Evolutionary conservation across 768 basidiomycete genomes (phyloP).

Genomic region (Suillus hirtellus): DNA sequence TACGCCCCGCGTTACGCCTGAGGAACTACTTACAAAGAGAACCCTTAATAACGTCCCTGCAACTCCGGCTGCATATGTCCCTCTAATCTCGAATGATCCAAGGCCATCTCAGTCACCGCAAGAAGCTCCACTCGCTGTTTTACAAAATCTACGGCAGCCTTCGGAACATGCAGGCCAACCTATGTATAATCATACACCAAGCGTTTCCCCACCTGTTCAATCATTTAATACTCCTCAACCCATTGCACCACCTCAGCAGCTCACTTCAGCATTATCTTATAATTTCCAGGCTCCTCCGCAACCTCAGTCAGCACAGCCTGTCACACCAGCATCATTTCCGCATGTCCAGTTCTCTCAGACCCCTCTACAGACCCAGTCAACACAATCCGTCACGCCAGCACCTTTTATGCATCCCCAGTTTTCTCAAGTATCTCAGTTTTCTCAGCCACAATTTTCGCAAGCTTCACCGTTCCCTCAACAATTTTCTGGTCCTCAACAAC

Average conservation of each 20-base stretch:
- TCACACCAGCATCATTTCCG: not conserved
- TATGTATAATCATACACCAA: slow-evolving; percentile 11
- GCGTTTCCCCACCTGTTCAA: not conserved
- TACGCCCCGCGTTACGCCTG: slow-evolving; percentile 60
- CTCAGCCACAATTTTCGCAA: slow-evolving; percentile 23
- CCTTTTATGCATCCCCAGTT: slow-evolving; percentile 13
- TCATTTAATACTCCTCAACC: slow-evolving; percentile 11
- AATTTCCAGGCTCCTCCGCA: slow-evolving; percentile 14
- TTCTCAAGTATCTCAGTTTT: slow-evolving; percentile 17
- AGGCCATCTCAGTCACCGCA: not conserved
- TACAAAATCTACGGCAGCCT: slow-evolving; percentile 7
- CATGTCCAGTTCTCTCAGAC: slow-evolving; percentile 14
- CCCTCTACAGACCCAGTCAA: slow-evolving; percentile 17
- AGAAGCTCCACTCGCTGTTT: slow-evolving; percentile 4
- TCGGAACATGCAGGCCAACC: not conserved
- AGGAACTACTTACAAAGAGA: slow-evolving; percentile 28
- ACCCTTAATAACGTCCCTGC: slow-evolving; percentile 9
- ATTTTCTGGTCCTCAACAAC: slow-evolving; percentile 14
- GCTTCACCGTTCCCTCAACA: slow-evolving; percentile 19
- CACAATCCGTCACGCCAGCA: slow-evolving; percentile 16
- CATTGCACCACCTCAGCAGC: slow-evolving; percentile 13
- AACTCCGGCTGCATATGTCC: slow-evolving; percentile 5
- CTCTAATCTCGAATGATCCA: slow-evolving; percentile 3
- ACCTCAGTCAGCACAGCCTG: slow-evolving; percentile 21
- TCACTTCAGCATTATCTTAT: slow-evolving; percentile 17